Conservation (phyloP, 352 stramenopile species). For the Elongisporangium undulatum region DNA sequence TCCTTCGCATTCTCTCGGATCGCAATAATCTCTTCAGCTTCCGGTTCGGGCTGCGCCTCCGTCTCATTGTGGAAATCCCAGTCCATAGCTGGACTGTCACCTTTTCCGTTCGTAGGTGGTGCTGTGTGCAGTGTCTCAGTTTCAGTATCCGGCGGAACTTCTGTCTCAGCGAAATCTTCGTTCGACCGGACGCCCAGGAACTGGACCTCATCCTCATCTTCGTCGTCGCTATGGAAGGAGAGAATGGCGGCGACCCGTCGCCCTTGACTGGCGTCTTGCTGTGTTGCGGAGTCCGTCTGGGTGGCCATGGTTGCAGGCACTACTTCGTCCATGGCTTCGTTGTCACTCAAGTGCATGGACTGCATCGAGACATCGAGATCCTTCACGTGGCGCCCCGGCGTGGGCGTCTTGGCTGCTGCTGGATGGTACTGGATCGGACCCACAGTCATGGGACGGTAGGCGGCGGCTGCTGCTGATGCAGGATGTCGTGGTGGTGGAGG, state of each 20-base stretch:
- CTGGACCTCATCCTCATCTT: constrained; percentile 12
- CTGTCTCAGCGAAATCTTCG: not conserved
- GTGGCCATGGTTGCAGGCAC: not conserved
- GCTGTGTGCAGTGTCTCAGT: not conserved
- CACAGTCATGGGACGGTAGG: not conserved
- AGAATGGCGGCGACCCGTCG: not conserved
- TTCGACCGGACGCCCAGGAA: not conserved
- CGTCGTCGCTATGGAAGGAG: constrained; percentile 6
- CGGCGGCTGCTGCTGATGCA: not conserved
- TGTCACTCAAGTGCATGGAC: constrained; percentile 61
- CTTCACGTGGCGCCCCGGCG: constrained; percentile 7
- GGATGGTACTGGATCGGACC: not conserved
- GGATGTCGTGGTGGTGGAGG: not conserved
- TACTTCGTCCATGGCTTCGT: constrained; percentile 15
- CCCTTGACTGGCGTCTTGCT: not conserved
- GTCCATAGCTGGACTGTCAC: not conserved
- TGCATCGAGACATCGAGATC: constrained; percentile 70
- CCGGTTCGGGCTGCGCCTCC: not conserved
- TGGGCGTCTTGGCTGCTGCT: constrained; percentile 8
- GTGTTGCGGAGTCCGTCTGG: not conserved
- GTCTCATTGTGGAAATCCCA: not conserved
- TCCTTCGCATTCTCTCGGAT: not conserved
- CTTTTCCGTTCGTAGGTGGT: not conserved
- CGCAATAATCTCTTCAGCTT: not conserved
- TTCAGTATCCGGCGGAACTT: not conserved